These are phyloP conservation scores for Venturiaceae sp. DNA, from an alignment of 2,329 filamentous ascomycete species.

Conservation along the genomic window DNA sequence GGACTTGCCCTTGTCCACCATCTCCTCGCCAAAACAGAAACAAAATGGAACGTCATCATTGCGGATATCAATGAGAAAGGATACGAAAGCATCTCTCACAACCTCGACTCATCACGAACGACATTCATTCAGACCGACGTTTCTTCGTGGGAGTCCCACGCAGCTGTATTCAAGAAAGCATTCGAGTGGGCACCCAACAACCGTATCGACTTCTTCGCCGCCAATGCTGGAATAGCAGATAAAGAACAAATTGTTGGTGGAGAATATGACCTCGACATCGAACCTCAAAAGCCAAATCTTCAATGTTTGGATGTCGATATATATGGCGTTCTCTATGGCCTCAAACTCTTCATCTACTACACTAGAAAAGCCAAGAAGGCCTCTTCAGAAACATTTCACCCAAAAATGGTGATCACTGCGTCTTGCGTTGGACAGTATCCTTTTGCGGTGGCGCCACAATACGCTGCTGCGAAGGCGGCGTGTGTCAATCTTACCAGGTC, in stretches of 20 bases:
- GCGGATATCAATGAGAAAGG: not conserved
- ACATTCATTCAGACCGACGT: slow-evolving; percentile 1
- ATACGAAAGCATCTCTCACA: not conserved
- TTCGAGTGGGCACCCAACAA: not conserved
- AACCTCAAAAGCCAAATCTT: not conserved
- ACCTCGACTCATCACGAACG: not conserved
- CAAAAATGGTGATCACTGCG: not conserved
- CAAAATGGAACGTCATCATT: not conserved
- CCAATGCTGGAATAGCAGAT: slow-evolving; percentile 3
- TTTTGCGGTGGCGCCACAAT: slow-evolving; percentile 1
- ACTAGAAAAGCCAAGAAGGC: not conserved
- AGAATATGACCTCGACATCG: not conserved
- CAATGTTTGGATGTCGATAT: not conserved
- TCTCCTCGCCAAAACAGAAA: slow-evolving; percentile 16
- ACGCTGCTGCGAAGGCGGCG: slow-evolving; percentile 13
- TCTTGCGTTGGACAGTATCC: not conserved
- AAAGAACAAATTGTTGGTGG: not conserved
- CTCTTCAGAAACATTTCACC: not conserved
- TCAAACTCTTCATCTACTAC: not conserved
- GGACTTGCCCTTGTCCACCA: slow-evolving; percentile 24
- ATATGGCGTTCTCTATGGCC: not conserved
- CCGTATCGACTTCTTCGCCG: slow-evolving; percentile 2
- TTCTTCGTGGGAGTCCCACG: not conserved
- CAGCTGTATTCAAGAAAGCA: not conserved
- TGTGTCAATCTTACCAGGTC: slow-evolving; percentile 22